Percentiles rank a stretch among this genome's conserved stretches.
Evolutionary conservation across 306 rosid genomes (phyloP).

Genomic region (Elaeagnus macrophylla): DNA sequence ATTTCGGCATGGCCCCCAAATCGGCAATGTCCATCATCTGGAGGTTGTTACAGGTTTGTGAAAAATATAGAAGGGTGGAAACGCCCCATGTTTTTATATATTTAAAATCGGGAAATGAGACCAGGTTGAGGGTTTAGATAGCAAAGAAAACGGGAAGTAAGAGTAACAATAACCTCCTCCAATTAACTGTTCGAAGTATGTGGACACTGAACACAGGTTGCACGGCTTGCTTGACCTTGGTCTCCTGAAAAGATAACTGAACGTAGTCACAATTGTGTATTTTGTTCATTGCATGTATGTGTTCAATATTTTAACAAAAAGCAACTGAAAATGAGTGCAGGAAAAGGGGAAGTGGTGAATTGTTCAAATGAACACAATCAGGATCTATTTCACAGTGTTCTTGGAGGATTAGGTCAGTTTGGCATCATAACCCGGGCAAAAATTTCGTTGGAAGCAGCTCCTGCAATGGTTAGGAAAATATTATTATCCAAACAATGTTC

Average conservation of each 20-base stretch:
- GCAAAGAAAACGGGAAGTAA: background rate
- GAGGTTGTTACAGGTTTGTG: conserved; percentile 90
- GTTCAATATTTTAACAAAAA: conserved; percentile 14
- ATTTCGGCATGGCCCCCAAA: conserved; percentile 91
- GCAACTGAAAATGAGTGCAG: conserved; percentile 37
- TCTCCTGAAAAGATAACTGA: conserved; percentile 5
- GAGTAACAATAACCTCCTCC: conserved; percentile 4
- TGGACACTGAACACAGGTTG: too few relatives aligned
- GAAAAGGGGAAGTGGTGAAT: conserved; percentile 73
- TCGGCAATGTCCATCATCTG: conserved; percentile 81
- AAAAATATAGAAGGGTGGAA: background rate
- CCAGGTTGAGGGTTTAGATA: background rate
- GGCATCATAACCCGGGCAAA: conserved; percentile 88
- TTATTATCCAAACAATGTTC: conserved; percentile 1
- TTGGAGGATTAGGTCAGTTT: conserved; percentile 96
- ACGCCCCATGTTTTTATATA: background rate
- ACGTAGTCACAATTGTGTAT: background rate
- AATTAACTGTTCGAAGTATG: too few relatives aligned
- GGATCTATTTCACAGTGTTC: conserved; percentile 80
- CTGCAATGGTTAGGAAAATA: conserved; percentile 39
- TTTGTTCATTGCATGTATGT: conserved; percentile 6
- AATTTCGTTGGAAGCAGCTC: conserved; percentile 78
- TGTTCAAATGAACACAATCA: conserved; percentile 65
- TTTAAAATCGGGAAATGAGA: background rate
- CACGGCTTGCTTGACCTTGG: conserved; percentile 2